Base-by-base conservation (phyloP, 441 rosid genomes). In the Capsella rubella region DNA sequence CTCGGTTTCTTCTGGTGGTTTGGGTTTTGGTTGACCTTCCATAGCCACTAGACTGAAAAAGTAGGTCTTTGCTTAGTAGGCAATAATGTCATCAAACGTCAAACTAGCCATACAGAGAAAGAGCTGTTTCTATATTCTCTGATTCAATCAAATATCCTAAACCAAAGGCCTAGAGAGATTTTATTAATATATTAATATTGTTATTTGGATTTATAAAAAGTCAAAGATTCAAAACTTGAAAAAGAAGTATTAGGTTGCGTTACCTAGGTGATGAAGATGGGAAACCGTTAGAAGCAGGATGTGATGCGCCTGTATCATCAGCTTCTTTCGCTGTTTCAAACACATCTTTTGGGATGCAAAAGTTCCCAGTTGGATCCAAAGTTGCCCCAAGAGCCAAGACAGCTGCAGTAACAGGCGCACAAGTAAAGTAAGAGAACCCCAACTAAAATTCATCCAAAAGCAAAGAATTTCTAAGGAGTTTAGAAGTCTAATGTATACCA, bases 261-360 rank as follows among this genome's bases (percentile, higher is more conserved):
- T 18, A 91, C 93, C 89, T 76, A 37, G 77, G 82, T 66, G 82
- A 82, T 34, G 83, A 70, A 82, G 84, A 67, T 25, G 84, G 87
- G 64, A 79, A 77, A 75, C 92, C 88, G 65, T 89, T 85, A 16
- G 78, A 64, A 81, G 77, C 46, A 62, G 72, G 63, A 42, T 3
- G 34, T 56, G 63, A 58, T 63, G 72, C 81, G 7, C 65, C 85
- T 46, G n/a, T 74, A 34, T 54, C 82, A 49, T 66, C 74, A 60
- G 49, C 82, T 75, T 83, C 86, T 65, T 78, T 82, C 46, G 76
- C 67, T 32, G 85, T 47, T 60, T 78, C 80, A 58, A 67, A 77
- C 60, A 77, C 77, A 52, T 77, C 73, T 66, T 77, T 77, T 6
- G 77, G 77, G 53, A 71, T 60, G 39, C 77, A 77, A 52, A 60